A percentile compares a stretch with the other conserved stretches of the same genome.
Evolutionary conservation across 2,329 filamentous ascomycete genomes (phyloP).

Genomic region (Trichoderma semiorbis): DNA sequence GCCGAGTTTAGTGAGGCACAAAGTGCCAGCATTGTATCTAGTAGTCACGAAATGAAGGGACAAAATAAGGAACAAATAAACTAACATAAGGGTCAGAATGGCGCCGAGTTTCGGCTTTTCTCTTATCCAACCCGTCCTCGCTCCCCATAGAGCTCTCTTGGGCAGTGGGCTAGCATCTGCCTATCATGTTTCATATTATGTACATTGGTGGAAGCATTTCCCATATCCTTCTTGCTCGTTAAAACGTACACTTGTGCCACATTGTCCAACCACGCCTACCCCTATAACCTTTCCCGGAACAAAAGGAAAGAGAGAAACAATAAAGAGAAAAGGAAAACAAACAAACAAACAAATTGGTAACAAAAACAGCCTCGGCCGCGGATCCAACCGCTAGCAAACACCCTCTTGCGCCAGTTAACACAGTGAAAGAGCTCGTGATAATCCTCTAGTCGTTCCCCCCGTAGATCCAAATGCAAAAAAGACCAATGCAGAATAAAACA

Average conservation of each 20-base stretch:
- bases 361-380: not conserved
- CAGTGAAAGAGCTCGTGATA: constrained; percentile 10
- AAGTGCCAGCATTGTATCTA: not conserved
- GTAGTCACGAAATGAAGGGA: not conserved
- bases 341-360: not conserved
- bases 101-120: constrained; percentile 9
- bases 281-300: not conserved
- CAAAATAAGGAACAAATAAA: not conserved
- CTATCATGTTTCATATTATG: constrained; percentile 20
- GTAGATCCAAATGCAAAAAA: constrained; percentile 1
- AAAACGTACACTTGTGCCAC: constrained; percentile 23
- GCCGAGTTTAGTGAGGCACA: not conserved
- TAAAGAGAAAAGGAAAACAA: not conserved
- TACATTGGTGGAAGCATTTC: constrained; percentile 22
- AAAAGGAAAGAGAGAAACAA: not conserved
- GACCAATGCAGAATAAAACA: not conserved
- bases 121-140: constrained; percentile 22
- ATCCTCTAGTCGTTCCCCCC: constrained; percentile 6
- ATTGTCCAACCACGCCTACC: constrained; percentile 23
- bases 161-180: not conserved
- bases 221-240: constrained; percentile 19
- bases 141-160: constrained; percentile 7
- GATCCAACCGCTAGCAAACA: constrained; percentile 8
- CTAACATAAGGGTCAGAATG: not conserved
- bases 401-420: not conserved